Percentiles rank a stretch among this genome's conserved stretches.
Conservation (phyloP, 208 protist species). For the Trypanosoma theileri region DNA sequence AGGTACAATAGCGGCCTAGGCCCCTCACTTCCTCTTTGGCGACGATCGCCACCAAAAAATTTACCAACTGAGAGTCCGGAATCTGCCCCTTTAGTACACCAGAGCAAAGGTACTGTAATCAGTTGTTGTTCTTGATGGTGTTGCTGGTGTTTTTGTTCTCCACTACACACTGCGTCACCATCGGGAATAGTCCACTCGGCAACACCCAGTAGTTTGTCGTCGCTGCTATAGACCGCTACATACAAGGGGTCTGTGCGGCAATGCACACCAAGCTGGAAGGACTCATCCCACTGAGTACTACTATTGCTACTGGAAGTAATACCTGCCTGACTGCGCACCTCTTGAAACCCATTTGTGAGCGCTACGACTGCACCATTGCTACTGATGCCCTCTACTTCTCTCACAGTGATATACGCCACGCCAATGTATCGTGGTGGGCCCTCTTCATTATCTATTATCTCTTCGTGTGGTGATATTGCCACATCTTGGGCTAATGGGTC, state of each 20-base stretch:
- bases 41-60: not conserved
- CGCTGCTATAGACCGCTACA: constrained; percentile 45
- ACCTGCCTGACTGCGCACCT: constrained; percentile 47
- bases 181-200: constrained; percentile 14
- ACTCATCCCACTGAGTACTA: constrained; percentile 61
- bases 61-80: not conserved
- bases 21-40: not conserved
- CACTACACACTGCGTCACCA: not conserved
- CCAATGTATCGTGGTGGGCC: constrained; percentile 58
- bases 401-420: constrained; percentile 50
- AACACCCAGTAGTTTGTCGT: constrained; percentile 11
- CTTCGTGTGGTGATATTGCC: not conserved
- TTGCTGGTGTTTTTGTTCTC: not conserved
- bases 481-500: not conserved
- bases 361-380: constrained; percentile 43
- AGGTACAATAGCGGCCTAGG: constrained; percentile 9
- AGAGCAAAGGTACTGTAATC: constrained; percentile 12
- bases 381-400: constrained; percentile 46
- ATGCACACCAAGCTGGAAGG: constrained; percentile 65
- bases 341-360: constrained; percentile 76
- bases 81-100: not conserved
- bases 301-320: not conserved
- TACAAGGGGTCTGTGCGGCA: constrained; percentile 37
- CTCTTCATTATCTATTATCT: constrained; percentile 2
- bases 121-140: not conserved